Evolutionary conservation across 208 protist species (phyloP).

Genomic region (Leishmania tropica): DNA sequence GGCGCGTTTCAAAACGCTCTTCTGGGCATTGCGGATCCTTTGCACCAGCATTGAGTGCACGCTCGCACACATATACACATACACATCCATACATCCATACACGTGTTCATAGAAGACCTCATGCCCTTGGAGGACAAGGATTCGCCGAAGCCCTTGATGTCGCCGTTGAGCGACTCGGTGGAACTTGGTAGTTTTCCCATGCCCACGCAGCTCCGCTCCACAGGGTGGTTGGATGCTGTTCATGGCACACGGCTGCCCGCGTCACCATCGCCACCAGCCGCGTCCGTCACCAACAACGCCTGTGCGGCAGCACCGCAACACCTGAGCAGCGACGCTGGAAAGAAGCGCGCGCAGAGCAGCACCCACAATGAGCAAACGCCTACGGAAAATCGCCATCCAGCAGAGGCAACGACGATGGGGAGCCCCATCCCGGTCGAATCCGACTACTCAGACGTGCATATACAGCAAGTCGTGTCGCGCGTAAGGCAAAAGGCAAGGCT

Average conservation of each 20-base stretch:
- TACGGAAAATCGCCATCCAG: constrained; percentile 13
- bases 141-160: constrained; percentile 4
- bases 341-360: neutral
- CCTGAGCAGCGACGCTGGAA: neutral
- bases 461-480: constrained; percentile 13
- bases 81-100: neutral
- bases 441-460: constrained; percentile 30
- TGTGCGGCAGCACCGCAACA: neutral
- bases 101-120: neutral
- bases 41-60: neutral
- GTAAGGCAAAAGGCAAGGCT: neutral
- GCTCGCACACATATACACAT: neutral
- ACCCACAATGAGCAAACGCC: constrained; percentile 15
- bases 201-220: neutral
- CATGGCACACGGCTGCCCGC: neutral
- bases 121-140: constrained; percentile 15
- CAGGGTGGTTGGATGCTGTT: constrained; percentile 24
- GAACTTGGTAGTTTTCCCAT: constrained; percentile 19
- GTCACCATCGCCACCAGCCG: neutral
- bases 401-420: constrained; percentile 31
- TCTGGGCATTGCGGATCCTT: neutral
- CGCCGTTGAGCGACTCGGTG: constrained; percentile 32
- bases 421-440: constrained; percentile 40
- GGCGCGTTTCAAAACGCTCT: neutral
- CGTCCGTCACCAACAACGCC: neutral